Evolutionary conservation across 2,329 filamentous ascomycete genomes (phyloP), one percentile per base, ranked within the genome.

Genomic region (Fusarium guadeloupense): DNA sequence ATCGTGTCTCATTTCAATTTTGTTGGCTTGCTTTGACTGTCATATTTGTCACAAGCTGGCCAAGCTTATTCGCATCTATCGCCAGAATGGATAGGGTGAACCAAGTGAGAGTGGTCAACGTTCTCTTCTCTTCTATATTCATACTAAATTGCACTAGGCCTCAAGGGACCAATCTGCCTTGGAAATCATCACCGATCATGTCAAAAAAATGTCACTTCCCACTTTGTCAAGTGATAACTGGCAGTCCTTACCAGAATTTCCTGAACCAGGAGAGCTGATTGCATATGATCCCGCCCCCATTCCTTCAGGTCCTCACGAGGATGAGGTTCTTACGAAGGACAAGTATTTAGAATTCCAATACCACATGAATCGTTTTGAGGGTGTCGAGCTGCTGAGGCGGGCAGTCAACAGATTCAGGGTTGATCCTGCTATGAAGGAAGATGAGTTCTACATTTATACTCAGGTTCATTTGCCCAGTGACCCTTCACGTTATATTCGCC

Each of bases 311-410:
- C 45, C 35, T 2, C 33, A 46, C 4, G 25, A 49, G 4, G 21
- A 21, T 2, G 33, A 43, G 0, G 7, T 33, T 0, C 21, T 28
- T 1, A 53, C 61, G 3, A 73, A 72, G 17, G 40, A 61, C 5
- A 78, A 81, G 0, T 97, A 96, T 54, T 78, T 97, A 0, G 78
- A 85, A 26, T 83, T 86, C 0, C 91, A 96, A 43, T 96, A 95
- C 70, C 80, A 86, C 4, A 82, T 97, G 2, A 80, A 92, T 8
- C 83, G 93, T 4, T 90, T 92, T 69, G 92, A 97, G 70, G 85
- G 87, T 0, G 78, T 91, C 4, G 84, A 89, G 12, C 83, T 88
- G 1, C 79, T 97, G 1, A 84, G 92, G 7, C 82, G 86, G 59
- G 87, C 90, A 0, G 82, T 96, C 1, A 75, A 78, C 0, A 75